phyloP scores from a whole-genome alignment of 2,329 filamentous ascomycete species.

The Ophiostoma quercus region DNA sequence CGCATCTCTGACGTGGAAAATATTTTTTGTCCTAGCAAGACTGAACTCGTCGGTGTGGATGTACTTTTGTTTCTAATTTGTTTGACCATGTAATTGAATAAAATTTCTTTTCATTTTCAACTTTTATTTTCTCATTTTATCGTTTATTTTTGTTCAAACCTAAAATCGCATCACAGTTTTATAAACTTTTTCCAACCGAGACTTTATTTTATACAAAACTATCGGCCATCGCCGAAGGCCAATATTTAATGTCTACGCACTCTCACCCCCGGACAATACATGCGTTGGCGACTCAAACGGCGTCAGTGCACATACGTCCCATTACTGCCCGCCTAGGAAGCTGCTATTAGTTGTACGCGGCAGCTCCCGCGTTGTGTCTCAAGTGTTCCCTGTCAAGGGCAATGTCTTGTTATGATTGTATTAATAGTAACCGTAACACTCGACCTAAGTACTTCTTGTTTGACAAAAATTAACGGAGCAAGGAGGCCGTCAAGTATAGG shows the following conservation, averaged over 20 bases:
- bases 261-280: not conserved
- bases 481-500: not conserved
- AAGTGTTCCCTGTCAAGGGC: not conserved
- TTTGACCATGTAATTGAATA: no score
- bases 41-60: not conserved
- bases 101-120: not conserved
- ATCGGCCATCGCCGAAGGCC: not conserved
- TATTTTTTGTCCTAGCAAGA: not conserved
- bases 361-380: not conserved
- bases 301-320: not conserved
- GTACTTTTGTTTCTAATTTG: not conserved
- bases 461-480: not conserved
- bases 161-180: no score
- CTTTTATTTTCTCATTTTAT: not conserved
- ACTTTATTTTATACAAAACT: no score
- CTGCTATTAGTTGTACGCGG: not conserved
- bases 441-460: not conserved
- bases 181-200: no score
- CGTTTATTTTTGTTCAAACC: not conserved
- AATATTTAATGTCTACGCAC: not conserved
- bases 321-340: not conserved
- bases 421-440: not conserved
- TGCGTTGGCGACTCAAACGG: not conserved
- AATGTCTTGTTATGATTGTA: not conserved
- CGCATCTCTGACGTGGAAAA: not conserved